These are phyloP conservation scores for Aeschynomene evenia DNA, from an alignment of 306 rosid genomes.

Conservation along the genomic window DNA sequence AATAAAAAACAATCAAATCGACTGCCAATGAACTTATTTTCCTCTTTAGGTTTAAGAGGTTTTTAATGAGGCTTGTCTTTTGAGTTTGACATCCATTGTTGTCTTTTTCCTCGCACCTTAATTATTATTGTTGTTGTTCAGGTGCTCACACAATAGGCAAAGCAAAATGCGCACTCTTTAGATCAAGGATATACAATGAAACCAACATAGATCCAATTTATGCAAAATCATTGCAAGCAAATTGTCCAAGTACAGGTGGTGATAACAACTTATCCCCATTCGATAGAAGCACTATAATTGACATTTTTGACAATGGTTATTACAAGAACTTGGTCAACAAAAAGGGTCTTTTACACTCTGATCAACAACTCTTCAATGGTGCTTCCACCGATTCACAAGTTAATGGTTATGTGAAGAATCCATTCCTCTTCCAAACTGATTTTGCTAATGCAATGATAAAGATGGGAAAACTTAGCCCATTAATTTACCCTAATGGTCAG, in stretches of 20 bases:
- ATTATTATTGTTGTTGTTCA: conserved; percentile 22
- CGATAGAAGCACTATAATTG: conserved; percentile 28
- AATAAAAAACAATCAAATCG: too few species aligned
- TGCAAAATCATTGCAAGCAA: conserved; percentile 23
- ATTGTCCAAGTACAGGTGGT: conserved; percentile 47
- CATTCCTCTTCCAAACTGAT: conserved; percentile 17
- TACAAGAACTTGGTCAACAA: conserved; percentile 35
- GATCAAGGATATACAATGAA: conserved; percentile 48
- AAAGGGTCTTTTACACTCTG: conserved; percentile 54
- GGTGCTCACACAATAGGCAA: conserved; percentile 60
- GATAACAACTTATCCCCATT: conserved; percentile 40
- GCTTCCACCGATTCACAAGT: conserved; percentile 44
- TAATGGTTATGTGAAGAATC: conserved; percentile 1
- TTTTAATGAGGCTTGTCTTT: too few species aligned
- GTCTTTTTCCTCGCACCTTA: too few species aligned
- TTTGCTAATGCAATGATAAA: conserved; percentile 49
- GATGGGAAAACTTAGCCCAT: conserved; percentile 56
- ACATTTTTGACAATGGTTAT: conserved; percentile 41
- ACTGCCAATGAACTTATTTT: too few species aligned
- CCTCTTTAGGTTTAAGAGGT: too few species aligned
- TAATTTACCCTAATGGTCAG: conserved; percentile 38
- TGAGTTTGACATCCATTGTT: too few species aligned
- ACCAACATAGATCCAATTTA: conserved; percentile 39
- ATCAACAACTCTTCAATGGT: conserved; percentile 47
- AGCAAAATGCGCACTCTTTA: conserved; percentile 36